phyloP scores from a whole-genome alignment of 139 green algal species.

The Chlorella sp. region DNA sequence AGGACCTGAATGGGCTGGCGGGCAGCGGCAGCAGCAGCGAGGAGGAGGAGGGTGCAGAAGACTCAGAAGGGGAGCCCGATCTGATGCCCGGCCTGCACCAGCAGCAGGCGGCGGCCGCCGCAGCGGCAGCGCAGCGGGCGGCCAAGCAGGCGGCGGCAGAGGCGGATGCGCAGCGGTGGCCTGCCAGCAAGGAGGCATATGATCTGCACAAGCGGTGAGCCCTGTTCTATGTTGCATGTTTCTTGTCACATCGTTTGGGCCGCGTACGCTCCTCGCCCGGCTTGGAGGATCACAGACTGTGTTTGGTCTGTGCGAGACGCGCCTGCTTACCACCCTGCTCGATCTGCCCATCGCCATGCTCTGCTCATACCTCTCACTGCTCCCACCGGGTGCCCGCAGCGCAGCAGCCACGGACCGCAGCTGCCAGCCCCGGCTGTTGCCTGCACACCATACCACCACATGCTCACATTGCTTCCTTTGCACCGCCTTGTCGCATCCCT shows the following conservation, averaged over 20 bases:
- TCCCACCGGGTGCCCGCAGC: not conserved
- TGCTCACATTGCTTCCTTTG: not conserved
- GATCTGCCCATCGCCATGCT: no score
- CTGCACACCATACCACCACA: not conserved
- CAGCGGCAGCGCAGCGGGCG: not conserved
- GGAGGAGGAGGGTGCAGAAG: slow-evolving; percentile 39
- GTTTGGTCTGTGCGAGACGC: no score
- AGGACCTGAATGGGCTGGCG: not conserved
- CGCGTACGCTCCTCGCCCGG: not conserved
- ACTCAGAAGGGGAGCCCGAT: slow-evolving; percentile 27
- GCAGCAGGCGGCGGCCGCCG: slow-evolving; percentile 8
- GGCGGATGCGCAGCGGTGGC: slow-evolving; percentile 44
- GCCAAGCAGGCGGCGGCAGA: not conserved
- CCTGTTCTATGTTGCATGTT: not conserved
- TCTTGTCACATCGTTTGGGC: no score
- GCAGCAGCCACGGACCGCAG: no score
- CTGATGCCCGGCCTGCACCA: slow-evolving; percentile 9
- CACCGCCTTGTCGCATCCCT: not conserved
- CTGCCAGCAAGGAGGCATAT: slow-evolving; percentile 63
- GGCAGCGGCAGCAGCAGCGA: not conserved
- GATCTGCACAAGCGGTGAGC: slow-evolving; percentile 84
- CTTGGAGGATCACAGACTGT: no score
- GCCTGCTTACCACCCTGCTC: no score
- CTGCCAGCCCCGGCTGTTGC: not conserved
- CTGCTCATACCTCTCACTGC: not conserved